Evolutionary conservation across 495 filamentous ascomycete genomes (phyloP), one percentile per base, ranked within the genome.

Genomic region (Aspergillus nidulans): DNA sequence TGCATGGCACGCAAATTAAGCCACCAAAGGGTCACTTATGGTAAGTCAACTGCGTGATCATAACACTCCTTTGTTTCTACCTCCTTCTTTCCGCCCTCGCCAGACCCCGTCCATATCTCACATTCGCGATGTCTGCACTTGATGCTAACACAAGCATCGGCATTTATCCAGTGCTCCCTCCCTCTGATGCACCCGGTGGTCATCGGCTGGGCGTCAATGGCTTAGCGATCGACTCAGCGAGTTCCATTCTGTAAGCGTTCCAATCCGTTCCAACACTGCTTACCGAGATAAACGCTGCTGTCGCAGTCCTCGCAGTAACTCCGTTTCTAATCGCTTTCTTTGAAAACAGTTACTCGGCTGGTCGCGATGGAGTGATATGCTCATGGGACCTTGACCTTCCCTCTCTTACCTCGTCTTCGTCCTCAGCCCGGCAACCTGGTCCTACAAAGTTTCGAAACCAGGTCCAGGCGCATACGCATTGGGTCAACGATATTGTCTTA

Each of bases 401-500:
- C 9, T 64, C 66, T 10, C 58, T 68, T 4, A 63, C 72, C 18
- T 61, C 71, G 26, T 62, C 72, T 16, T 62, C 71, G 30, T 62
- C 66, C 64, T 50, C 73, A 6, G 30, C 47, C 3, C 15, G 20
- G 48, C 61, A 65, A 50, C 63, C 71, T 10, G 57, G 52, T 42
- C 58, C 65, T 21, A 90, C 91, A 30, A 80, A 79, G n/a, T 92
- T 92, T 69, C 85, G 90, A 53, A 81, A 86, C 44, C 91, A 96
- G 69, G 89, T 92, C n/a, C 91, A 97, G 64, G 95, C 94, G 12
- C 94, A 98, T 68, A 97, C 92, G 24, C 92, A 97, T 70, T 97
- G 94, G 94, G 88, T 98, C 68, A 97, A 97, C 66, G 92, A 97
- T 63, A 89, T 98, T 55, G 83, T 85, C n/a, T 82, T 97, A 50